Conservation (phyloP, 495 filamentous ascomycete species). For the Parathielavia appendiculata region DNA sequence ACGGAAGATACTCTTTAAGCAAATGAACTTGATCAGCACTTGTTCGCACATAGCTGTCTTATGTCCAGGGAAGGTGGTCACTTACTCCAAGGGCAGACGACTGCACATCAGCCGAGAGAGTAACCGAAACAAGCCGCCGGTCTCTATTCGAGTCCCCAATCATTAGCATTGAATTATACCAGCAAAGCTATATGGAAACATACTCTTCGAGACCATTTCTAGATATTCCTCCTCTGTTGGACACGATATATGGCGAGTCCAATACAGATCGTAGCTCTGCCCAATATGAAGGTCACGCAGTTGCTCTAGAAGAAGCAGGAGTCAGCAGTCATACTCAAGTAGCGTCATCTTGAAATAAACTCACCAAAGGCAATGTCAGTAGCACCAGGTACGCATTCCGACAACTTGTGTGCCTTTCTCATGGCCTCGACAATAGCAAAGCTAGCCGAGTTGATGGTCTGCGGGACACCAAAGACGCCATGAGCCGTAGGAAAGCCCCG, state of each 20-base stretch:
- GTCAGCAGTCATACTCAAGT: not conserved
- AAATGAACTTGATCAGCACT: too few relatives aligned
- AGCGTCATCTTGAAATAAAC: not conserved
- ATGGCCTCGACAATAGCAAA: not conserved
- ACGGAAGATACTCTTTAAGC: too few relatives aligned
- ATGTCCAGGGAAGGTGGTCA: too few relatives aligned
- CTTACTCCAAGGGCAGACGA: not conserved
- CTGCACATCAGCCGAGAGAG: not conserved
- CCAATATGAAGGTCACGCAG: not conserved
- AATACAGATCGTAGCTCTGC: not conserved
- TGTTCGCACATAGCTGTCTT: too few relatives aligned
- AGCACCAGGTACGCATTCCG: not conserved
- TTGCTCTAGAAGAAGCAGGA: not conserved
- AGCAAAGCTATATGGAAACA: not conserved
- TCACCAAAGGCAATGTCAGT: not conserved
- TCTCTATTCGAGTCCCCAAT: too few relatives aligned
- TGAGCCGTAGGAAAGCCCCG: not conserved
- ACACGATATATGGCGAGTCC: not conserved
- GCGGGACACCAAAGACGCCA: not conserved
- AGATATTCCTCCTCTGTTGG: not conserved
- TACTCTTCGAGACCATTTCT: not conserved
- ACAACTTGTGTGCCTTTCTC: not conserved
- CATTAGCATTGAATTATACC: too few relatives aligned
- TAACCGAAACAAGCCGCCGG: not conserved
- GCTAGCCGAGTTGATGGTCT: not conserved